Base-by-base conservation (phyloP, 73 alveolate species). In the Uronychia setigera region DNA sequence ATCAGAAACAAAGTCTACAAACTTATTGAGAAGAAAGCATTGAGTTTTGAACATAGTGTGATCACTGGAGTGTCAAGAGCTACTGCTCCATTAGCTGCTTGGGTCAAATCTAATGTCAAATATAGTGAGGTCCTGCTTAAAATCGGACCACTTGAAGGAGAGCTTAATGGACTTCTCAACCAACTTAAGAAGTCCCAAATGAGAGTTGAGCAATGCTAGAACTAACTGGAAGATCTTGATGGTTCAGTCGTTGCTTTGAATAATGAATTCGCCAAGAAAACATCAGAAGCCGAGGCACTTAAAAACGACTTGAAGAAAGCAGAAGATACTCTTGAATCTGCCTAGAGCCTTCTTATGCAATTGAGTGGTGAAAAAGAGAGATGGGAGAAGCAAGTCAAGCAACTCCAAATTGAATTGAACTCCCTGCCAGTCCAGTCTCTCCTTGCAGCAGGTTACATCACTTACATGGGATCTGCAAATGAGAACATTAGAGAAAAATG, bases 351-450 rank as follows among this genome's bases (percentile, higher is more conserved):
- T 29, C 96, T 97, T 77, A 95, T 97, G 27, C 97, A 99, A 92
- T 94, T 99, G 81, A 94, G 99, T 33, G 99, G 99, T 58, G 99
- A 99, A 96, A 98, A 99, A 89, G 97, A 94, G 33, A 90, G 99
- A 80, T 98, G 99, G 99, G 98, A 96, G 87, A 88, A 78, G 30
- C 98, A 99, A 90, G 93, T 92, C 34, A 87, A 89, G 76, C 91
- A 91, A 35, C 84, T 96, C 60, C 89, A 86, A 76, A 83, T 83
- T 26, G 95, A 95, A 84, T 87, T 96, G 76, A 82, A 93, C 78
- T 86, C 93, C 88, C 89, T 97, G 35, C 99, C 99, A 27, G 81
- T 84, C 78, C 95, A 94, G 77, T 84, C 98, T 26, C 85, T 98
- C 81, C 93, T 98, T 35, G 91, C 99, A 33, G 97, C 99, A 13